These are phyloP conservation scores for Wallemia hederae DNA, from an alignment of 1,284 basidiomycete genomes.

Conservation along the genomic window DNA sequence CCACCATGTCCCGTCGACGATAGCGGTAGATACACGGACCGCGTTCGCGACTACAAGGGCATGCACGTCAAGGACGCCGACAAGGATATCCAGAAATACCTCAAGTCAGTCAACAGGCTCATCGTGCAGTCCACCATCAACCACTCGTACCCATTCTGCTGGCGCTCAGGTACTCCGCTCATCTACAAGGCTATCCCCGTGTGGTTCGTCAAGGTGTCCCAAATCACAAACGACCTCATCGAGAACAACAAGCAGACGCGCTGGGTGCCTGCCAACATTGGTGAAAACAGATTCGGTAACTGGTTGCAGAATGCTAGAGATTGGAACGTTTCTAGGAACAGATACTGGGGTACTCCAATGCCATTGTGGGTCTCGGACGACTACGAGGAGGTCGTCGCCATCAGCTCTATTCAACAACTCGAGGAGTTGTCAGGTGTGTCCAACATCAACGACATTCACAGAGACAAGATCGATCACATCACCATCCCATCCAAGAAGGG, in stretches of 20 bases:
- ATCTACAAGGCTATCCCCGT: constrained; percentile 87
- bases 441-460: constrained; percentile 73
- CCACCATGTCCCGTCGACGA: constrained; percentile 93
- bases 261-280: constrained; percentile 80
- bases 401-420: constrained; percentile 68
- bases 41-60: constrained; percentile 76
- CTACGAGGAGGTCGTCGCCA: constrained; percentile 60
- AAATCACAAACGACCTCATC: constrained; percentile 57
- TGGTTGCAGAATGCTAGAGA: constrained; percentile 94
- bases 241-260: constrained; percentile 67
- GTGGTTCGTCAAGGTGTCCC: constrained; percentile 82
- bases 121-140: constrained; percentile 62
- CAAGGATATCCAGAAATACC: constrained; percentile 67
- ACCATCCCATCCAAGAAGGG: constrained; percentile 79
- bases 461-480: constrained; percentile 83
- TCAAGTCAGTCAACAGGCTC: constrained; percentile 65
- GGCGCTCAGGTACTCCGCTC: constrained; percentile 88
- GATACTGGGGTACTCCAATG: constrained; percentile 97
- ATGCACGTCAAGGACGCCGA: constrained; percentile 84
- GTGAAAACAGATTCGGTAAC: constrained; percentile 79
- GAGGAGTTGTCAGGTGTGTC: constrained; percentile 59
- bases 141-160: constrained; percentile 92
- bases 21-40: constrained; percentile 52
- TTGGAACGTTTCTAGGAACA: constrained; percentile 97
- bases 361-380: constrained; percentile 92